Base-by-base conservation (phyloP, 2,329 filamentous ascomycete species). In the Penicillium crustosum region DNA sequence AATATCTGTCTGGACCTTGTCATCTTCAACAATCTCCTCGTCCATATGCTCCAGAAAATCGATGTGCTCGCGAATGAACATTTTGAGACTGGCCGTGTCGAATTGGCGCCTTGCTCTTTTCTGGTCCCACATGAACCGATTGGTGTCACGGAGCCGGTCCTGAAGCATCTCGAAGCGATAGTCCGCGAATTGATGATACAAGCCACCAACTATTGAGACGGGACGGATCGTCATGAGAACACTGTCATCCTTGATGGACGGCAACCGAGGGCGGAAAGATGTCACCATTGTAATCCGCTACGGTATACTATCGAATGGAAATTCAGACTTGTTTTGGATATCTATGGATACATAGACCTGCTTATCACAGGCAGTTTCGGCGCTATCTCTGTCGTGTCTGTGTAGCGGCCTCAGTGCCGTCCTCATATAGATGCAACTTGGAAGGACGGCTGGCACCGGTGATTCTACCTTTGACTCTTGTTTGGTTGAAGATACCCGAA, bases 211-310 rank as follows among this genome's bases (percentile, higher is more conserved):
- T 60, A 85, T 73, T 9, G 82, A 85, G 61, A 87, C 83, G 1
- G 75, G 75, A 0, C 84, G 81, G 6, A 86, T 81, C 1, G 82
- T 84, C 2, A 78, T 82, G 19, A 88, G 75, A 9, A 83, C 80
- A 1, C 80, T 81, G 62, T 87, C 83, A 63, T 88, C 86, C 17
- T 76, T 78, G 35, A 83, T 66, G n/a, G 75, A 73, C 1, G 83
- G 76, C 12, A 75, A 79, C 51, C 78, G 81, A 1, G 86, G 83
- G 10, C 86, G 79, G 76, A 86, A 87, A 12, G 81, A 82, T 0
- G 85, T 88, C 33, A 88, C 83, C 74, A 86, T 84, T 41, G 78
- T 83, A 71, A 88, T 86, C 36, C 85, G 81, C 68, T n/a, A n/a
- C n/a, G n/a, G n/a, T n/a, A n/a, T n/a, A n/a, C n/a, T n/a, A n/a